Conservation (phyloP, 2,329 filamentous ascomycete species). For the Ustilaginoidea virens region DNA sequence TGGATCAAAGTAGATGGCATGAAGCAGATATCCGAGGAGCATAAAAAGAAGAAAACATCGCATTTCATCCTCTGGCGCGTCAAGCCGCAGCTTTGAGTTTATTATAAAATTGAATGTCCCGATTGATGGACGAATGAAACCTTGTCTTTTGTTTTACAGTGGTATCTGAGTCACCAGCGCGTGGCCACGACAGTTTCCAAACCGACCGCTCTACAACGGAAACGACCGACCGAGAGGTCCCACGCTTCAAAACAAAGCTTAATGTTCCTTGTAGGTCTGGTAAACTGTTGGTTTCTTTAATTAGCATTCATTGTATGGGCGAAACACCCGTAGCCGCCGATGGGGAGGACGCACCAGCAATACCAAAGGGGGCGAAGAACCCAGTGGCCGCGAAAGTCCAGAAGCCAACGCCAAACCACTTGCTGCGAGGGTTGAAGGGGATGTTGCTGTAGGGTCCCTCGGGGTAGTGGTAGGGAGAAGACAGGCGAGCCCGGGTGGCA, state of each 20-base stretch:
- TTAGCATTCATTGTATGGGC: conserved; percentile 4
- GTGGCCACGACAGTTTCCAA: conserved; percentile 13
- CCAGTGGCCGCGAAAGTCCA: conserved; percentile 51
- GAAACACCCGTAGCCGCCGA: no score
- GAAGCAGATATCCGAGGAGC: no score
- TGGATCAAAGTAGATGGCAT: no score
- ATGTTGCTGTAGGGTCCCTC: conserved; percentile 91
- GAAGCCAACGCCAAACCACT: conserved; percentile 71
- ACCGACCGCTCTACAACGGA: conserved; percentile 9
- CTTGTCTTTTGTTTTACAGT: conserved; percentile 8
- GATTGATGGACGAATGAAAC: conserved; percentile 9
- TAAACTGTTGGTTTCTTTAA: conserved; percentile 23
- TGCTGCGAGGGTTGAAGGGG: conserved; percentile 90
- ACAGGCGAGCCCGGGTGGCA: conserved; percentile 70
- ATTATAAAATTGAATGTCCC: not conserved
- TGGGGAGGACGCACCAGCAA: conserved; percentile 41
- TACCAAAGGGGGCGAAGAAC: conserved; percentile 47
- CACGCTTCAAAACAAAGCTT: conserved; percentile 10
- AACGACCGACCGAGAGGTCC: conserved; percentile 6
- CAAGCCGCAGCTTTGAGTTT: no score
- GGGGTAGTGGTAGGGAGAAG: conserved; percentile 94
- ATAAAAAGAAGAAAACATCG: no score
- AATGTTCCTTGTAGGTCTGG: conserved; percentile 26
- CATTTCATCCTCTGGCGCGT: no score
- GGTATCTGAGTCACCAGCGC: conserved; percentile 13